These are phyloP conservation scores for Aureobasidium uvarum DNA, from an alignment of 2,329 filamentous ascomycete species.

Conservation along the genomic window DNA sequence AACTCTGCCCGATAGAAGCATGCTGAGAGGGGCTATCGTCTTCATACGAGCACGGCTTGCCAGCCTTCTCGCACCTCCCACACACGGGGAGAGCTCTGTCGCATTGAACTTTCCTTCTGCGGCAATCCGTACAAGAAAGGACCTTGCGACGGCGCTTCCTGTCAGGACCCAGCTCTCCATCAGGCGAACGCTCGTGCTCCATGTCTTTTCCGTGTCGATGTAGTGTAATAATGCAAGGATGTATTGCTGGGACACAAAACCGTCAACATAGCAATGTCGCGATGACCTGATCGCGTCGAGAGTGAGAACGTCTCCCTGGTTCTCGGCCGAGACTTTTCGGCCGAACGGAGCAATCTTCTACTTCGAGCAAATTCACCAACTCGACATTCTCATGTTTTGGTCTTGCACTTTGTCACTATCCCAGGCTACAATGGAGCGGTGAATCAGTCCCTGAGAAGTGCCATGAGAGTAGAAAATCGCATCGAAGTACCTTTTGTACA, in stretches of 20 bases:
- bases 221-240: background rate
- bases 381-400: background rate
- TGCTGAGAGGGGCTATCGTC: conserved; percentile 19
- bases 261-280: background rate
- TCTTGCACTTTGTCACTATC: background rate
- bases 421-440: background rate
- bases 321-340: background rate
- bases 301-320: background rate
- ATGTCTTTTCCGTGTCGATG: background rate
- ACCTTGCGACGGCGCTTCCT: conserved; percentile 49
- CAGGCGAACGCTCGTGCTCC: conserved; percentile 22
- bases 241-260: background rate
- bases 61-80: conserved; percentile 46
- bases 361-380: background rate
- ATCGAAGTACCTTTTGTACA: background rate
- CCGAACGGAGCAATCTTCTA: background rate
- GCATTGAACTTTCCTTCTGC: conserved; percentile 50
- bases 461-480: background rate
- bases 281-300: background rate
- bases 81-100: conserved; percentile 48
- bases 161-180: conserved; percentile 31
- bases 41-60: conserved; percentile 40
- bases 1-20: background rate
- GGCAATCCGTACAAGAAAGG: conserved; percentile 49
- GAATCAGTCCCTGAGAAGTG: background rate